Percentiles rank a stretch among this genome's conserved stretches.
Evolutionary conservation across 768 basidiomycete species (phyloP).

Genomic region (Hypholoma sublateritium): DNA sequence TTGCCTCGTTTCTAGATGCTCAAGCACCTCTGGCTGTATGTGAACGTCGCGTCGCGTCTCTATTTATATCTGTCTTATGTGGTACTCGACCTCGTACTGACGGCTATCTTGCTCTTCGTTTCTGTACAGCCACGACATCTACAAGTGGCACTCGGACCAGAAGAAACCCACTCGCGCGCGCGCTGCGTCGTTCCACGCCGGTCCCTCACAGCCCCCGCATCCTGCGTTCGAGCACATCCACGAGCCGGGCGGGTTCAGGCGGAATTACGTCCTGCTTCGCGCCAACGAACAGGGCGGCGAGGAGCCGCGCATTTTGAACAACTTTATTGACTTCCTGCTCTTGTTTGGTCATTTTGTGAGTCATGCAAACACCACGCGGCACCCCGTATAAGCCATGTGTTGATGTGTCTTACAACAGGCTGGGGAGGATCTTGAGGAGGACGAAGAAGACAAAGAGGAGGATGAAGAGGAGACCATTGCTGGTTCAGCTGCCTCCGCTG

Average conservation of each 20-base stretch:
- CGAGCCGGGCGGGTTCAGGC: constrained; percentile 91
- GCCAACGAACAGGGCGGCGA: constrained; percentile 66
- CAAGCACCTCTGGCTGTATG: neutral
- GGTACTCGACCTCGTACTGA: neutral
- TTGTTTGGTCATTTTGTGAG: constrained; percentile 96
- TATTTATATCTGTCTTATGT: neutral
- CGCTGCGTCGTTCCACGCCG: constrained; percentile 63
- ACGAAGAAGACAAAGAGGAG: constrained; percentile 82
- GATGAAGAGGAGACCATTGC: constrained; percentile 58
- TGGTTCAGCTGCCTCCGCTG: constrained; percentile 19
- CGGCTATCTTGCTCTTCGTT: neutral
- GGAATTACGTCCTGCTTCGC: constrained; percentile 79
- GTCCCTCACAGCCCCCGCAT: constrained; percentile 52
- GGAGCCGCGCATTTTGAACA: constrained; percentile 68
- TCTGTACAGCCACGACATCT: constrained; percentile 73
- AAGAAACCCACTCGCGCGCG: constrained; percentile 64
- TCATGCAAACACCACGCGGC: constrained; percentile 9
- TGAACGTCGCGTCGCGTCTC: neutral
- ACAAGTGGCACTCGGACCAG: constrained; percentile 90
- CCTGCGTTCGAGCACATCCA: constrained; percentile 92
- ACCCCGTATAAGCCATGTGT: neutral
- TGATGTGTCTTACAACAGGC: constrained; percentile 55
- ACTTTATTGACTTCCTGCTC: constrained; percentile 93
- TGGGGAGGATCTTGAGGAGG: constrained; percentile 86
- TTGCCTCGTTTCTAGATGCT: neutral